Evolutionary conservation across 1,139 yeast species (phyloP).

Genomic region (Nakaseomyces bracarensis): DNA sequence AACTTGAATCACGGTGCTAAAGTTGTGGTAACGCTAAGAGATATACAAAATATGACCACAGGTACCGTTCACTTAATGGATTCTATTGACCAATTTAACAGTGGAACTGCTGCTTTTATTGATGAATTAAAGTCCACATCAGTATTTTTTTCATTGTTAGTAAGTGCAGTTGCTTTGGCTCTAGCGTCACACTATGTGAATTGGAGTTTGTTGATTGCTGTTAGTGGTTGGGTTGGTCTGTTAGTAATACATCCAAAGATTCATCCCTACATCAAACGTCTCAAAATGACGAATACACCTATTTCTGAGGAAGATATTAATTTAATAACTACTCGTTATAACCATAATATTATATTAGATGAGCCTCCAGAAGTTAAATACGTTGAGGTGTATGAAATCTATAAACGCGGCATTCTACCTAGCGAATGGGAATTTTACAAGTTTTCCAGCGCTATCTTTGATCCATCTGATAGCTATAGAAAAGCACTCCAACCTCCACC

Average conservation of each 20-base stretch:
- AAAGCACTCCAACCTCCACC: slow-evolving; percentile 55
- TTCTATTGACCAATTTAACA: slow-evolving; percentile 46
- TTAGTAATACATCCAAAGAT: slow-evolving; percentile 49
- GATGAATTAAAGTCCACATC: slow-evolving; percentile 63
- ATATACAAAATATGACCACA: slow-evolving; percentile 47
- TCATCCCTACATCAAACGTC: slow-evolving; percentile 34
- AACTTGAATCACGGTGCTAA: slow-evolving; percentile 32
- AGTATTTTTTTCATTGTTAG: slow-evolving; percentile 40
- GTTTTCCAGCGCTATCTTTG: slow-evolving; percentile 46
- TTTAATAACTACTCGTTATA: slow-evolving; percentile 19
- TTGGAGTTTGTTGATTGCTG: slow-evolving; percentile 50
- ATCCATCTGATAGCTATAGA: slow-evolving; percentile 42
- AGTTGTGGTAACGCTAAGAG: slow-evolving; percentile 36
- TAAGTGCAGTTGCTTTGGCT: slow-evolving; percentile 38
- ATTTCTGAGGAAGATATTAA: slow-evolving; percentile 16
- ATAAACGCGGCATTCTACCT: slow-evolving; percentile 54
- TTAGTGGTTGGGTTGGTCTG: slow-evolving; percentile 48
- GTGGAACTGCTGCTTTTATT: slow-evolving; percentile 61
- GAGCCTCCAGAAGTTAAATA: slow-evolving; percentile 52
- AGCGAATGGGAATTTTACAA: slow-evolving; percentile 52
- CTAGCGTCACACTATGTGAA: slow-evolving; percentile 58
- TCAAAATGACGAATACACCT: slow-evolving; percentile 20
- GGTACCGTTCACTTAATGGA: slow-evolving; percentile 47
- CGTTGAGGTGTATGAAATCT: slow-evolving; percentile 73
- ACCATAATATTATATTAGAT: slow-evolving; percentile 52